Evolutionary conservation across 768 basidiomycete genomes (phyloP).

Genomic region (Rhizopogon roseolus): DNA sequence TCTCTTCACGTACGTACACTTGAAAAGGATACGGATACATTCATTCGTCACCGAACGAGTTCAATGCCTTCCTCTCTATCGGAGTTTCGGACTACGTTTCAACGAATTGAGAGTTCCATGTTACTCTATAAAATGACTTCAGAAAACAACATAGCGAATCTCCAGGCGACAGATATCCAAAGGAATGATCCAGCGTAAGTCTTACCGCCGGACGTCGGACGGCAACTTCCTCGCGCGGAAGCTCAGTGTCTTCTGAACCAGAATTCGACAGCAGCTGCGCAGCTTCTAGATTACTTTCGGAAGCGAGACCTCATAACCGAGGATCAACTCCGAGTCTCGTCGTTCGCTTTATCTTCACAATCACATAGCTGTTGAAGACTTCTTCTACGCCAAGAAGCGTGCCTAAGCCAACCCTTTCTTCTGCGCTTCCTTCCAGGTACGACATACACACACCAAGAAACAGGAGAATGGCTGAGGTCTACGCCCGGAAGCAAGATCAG

Average conservation of each 20-base stretch:
- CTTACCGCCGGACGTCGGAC: conserved; percentile 50
- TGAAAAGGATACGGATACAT: neutral
- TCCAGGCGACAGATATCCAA: conserved; percentile 43
- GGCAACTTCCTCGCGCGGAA: too few species aligned
- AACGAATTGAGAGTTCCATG: conserved; percentile 49
- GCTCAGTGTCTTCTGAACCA: too few species aligned
- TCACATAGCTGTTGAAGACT: conserved; percentile 70
- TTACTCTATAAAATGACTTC: conserved; percentile 39
- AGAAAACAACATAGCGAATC: neutral
- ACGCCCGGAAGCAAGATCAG: conserved; percentile 85
- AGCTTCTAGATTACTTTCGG: conserved; percentile 67
- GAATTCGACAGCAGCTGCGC: conserved; percentile 27
- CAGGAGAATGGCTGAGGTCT: conserved; percentile 84
- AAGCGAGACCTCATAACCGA: conserved; percentile 89
- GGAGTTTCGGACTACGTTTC: conserved; percentile 41
- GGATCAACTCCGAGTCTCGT: conserved; percentile 59
- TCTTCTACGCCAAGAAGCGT: conserved; percentile 41
- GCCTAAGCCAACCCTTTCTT: conserved; percentile 29
- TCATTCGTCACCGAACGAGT: conserved; percentile 38
- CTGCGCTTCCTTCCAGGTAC: conserved; percentile 21
- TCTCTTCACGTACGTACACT: neutral
- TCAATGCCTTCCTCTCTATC: conserved; percentile 53
- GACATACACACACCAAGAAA: conserved; percentile 69
- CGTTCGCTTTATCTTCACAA: conserved; percentile 63
- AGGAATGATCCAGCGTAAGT: conserved; percentile 62